phyloP scores from a whole-genome alignment of 2,329 filamentous ascomycete species.

The Talaromyces piceae region DNA sequence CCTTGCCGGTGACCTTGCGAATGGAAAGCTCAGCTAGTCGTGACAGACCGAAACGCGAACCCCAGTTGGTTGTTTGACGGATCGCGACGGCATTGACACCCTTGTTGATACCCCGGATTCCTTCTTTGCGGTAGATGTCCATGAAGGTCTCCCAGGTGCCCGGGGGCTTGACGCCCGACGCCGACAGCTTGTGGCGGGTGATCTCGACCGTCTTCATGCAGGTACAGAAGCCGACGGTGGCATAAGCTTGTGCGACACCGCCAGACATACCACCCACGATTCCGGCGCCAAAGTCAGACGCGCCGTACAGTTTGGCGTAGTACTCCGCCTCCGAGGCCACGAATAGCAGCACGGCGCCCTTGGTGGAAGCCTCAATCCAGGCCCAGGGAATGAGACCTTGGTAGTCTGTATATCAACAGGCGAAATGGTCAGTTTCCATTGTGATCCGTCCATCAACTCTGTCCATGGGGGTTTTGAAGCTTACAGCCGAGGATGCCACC shows the following conservation, averaged over 20 bases:
- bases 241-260: slow-evolving; percentile 95
- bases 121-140: slow-evolving; percentile 92
- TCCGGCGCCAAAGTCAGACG: slow-evolving; percentile 77
- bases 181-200: slow-evolving; percentile 92
- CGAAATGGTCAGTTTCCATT: slow-evolving; percentile 4
- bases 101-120: slow-evolving; percentile 93
- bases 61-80: slow-evolving; percentile 99
- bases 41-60: slow-evolving; percentile 86
- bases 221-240: slow-evolving; percentile 99
- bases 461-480: slow-evolving; percentile 29
- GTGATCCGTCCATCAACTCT: slow-evolving; percentile 2
- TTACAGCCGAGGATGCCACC: slow-evolving; percentile 91
- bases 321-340: slow-evolving; percentile 97
- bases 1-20: slow-evolving; percentile 69
- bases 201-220: slow-evolving; percentile 99
- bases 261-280: slow-evolving; percentile 88
- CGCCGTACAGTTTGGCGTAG: slow-evolving; percentile 76
- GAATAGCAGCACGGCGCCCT: slow-evolving; percentile 97
- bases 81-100: slow-evolving; percentile 98
- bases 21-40: slow-evolving; percentile 88
- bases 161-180: slow-evolving; percentile 72
- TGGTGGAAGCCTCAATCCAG: slow-evolving; percentile 99
- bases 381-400: slow-evolving; percentile 99
- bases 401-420: slow-evolving; percentile 61
- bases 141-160: slow-evolving; percentile 93